These are phyloP conservation scores for Fraxinus velutina DNA, from an alignment of 305 asterid species.

Conservation along the genomic window DNA sequence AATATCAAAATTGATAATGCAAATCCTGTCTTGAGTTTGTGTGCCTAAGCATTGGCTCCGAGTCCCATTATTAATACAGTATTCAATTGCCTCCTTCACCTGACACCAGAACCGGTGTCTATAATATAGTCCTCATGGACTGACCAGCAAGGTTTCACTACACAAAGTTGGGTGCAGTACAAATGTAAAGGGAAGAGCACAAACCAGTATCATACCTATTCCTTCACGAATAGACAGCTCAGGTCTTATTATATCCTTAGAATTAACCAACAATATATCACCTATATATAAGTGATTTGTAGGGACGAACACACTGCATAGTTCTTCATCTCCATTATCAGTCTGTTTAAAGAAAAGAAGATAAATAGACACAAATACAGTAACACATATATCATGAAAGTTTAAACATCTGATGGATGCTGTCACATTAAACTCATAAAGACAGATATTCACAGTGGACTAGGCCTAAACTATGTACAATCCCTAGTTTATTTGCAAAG, in stretches of 20 bases:
- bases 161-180: background rate
- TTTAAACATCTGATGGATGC: background rate
- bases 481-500: background rate
- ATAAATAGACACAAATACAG: background rate
- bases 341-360: slow-evolving; percentile 38
- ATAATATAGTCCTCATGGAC: background rate
- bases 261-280: slow-evolving; percentile 67
- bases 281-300: slow-evolving; percentile 90
- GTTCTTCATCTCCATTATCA: slow-evolving; percentile 83
- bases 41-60: background rate
- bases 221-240: slow-evolving; percentile 93
- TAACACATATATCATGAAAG: background rate
- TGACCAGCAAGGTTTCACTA: background rate
- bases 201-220: slow-evolving; percentile 51
- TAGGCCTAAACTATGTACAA: background rate
- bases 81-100: background rate
- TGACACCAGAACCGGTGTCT: background rate
- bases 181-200: background rate
- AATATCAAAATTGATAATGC: background rate
- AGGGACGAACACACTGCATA: slow-evolving; percentile 86
- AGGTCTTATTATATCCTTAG: slow-evolving; percentile 74
- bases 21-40: background rate
- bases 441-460: background rate
- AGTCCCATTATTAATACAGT: background rate
- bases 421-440: background rate